Conservation (phyloP, 1,284 basidiomycete genomes). For the Golubevia pallescens region DNA sequence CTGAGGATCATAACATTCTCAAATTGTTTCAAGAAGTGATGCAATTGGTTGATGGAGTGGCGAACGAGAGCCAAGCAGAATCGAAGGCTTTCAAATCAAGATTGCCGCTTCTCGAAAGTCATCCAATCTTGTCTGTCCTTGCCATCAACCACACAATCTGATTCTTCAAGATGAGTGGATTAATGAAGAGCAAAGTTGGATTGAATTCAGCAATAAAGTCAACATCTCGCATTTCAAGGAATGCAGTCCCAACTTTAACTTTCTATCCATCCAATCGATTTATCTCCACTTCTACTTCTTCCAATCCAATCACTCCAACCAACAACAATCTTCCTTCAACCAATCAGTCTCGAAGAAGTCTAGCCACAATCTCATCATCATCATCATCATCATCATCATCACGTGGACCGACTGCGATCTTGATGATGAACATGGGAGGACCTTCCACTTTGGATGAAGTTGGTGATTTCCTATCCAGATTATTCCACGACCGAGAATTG, state of each 20-base stretch:
- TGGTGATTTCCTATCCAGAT: slow-evolving; percentile 58
- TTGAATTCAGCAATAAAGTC: not conserved
- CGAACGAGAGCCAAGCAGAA: not conserved
- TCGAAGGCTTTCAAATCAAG: no score
- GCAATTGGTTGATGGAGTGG: not conserved
- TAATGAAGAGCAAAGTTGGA: not conserved
- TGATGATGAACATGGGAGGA: slow-evolving; percentile 65
- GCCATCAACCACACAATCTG: not conserved
- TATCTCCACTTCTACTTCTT: not conserved
- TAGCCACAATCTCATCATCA: not conserved
- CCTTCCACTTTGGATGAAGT: slow-evolving; percentile 56
- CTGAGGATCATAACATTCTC: not conserved
- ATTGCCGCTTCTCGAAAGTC: no score
- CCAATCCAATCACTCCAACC: not conserved
- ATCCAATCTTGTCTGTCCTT: not conserved
- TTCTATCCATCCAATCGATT: not conserved
- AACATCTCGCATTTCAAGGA: not conserved
- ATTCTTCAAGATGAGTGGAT: no score
- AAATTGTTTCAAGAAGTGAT: not conserved
- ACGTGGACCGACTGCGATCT: slow-evolving; percentile 38
- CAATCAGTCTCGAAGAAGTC: not conserved
- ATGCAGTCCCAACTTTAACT: not conserved
- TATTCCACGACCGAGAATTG: slow-evolving; percentile 62
- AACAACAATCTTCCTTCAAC: not conserved
- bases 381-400: no score